phyloP scores from a whole-genome alignment of 257 asterid species.

The Nicotiana tabacum region DNA sequence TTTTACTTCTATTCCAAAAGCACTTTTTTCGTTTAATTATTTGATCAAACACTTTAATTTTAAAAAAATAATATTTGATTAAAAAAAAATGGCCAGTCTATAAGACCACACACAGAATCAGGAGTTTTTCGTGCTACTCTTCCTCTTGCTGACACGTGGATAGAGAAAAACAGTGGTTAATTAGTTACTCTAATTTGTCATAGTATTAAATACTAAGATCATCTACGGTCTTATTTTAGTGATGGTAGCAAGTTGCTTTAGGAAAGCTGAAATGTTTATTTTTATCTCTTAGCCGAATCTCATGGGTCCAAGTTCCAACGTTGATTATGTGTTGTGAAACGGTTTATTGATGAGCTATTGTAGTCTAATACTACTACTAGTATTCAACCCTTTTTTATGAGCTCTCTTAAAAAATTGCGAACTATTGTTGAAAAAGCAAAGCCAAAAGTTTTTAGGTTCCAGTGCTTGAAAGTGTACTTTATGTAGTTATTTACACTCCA shows the following conservation, averaged over 20 bases:
- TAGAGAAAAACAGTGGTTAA: neutral
- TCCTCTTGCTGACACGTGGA: slow-evolving; percentile 1
- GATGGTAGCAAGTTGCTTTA: neutral
- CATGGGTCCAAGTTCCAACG: neutral
- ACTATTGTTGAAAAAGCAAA: too few relatives aligned
- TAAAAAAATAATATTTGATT: too few relatives aligned
- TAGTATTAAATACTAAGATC: too few relatives aligned
- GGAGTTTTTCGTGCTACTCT: neutral
- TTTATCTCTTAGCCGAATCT: neutral
- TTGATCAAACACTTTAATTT: too few relatives aligned
- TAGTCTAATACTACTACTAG: neutral
- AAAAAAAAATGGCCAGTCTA: too few relatives aligned
- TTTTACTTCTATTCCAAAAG: too few relatives aligned
- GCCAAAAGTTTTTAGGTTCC: too few relatives aligned
- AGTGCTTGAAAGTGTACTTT: too few relatives aligned
- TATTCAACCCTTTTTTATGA: neutral
- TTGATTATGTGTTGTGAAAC: neutral
- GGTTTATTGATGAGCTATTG: neutral
- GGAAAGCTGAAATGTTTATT: neutral
- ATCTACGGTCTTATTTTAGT: too few relatives aligned
- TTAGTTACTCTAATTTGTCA: neutral
- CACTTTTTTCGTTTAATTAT: too few relatives aligned
- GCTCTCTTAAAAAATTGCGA: neutral
- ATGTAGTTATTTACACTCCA: too few relatives aligned
- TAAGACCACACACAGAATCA: neutral